These are phyloP conservation scores for Pseudofabraea citricarpa DNA, from an alignment of 2,329 filamentous ascomycete species.

Conservation along the genomic window DNA sequence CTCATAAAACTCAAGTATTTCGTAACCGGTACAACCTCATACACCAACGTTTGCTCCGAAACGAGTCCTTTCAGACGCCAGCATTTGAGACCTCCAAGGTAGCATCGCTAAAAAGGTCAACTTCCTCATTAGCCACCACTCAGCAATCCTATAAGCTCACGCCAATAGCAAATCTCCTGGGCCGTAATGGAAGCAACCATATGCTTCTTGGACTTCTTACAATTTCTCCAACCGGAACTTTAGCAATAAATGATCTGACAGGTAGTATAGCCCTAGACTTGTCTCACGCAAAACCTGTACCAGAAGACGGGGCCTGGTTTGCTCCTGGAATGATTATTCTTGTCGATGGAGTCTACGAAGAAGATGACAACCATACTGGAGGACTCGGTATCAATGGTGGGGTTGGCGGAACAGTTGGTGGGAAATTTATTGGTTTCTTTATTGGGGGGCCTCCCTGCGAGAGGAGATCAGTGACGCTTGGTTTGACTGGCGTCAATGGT, in stretches of 20 bases:
- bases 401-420: slow-evolving; percentile 86
- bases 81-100: slow-evolving; percentile 59
- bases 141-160: slow-evolving; percentile 82
- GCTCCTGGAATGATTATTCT: slow-evolving; percentile 94
- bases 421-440: slow-evolving; percentile 84
- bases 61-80: slow-evolving; percentile 87
- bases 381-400: slow-evolving; percentile 73
- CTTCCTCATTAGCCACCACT: slow-evolving; percentile 45
- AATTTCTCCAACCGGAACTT: slow-evolving; percentile 72
- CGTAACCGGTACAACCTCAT: slow-evolving; percentile 89
- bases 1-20: slow-evolving; percentile 81
- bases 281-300: slow-evolving; percentile 73
- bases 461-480: slow-evolving; percentile 72
- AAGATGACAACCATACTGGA: slow-evolving; percentile 70
- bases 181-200: slow-evolving; percentile 78
- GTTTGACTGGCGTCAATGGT: slow-evolving; percentile 53
- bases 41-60: slow-evolving; percentile 85
- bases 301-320: slow-evolving; percentile 86
- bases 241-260: slow-evolving; percentile 81
- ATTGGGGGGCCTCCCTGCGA: slow-evolving; percentile 91
- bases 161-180: slow-evolving; percentile 70
- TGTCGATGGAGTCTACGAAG: slow-evolving; percentile 93
- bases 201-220: slow-evolving; percentile 81
- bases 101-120: slow-evolving; percentile 51
- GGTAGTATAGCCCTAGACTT: slow-evolving; percentile 85